phyloP scores from a whole-genome alignment of 176 grass and related monocot genomes.

The Neostapfia colusana region DNA sequence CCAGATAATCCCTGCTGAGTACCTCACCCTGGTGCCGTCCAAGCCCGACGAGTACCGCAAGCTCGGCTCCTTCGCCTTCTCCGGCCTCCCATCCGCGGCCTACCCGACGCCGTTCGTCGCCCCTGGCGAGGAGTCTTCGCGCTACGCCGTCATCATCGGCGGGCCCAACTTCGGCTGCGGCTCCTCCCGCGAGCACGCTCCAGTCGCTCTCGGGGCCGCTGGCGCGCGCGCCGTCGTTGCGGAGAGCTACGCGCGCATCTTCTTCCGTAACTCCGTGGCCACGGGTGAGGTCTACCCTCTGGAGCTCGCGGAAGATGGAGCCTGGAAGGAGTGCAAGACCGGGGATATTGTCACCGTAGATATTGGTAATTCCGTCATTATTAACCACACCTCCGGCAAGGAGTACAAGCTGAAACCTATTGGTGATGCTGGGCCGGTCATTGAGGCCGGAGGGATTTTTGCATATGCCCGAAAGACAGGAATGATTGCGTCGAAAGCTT shows the following conservation, averaged over 20 bases:
- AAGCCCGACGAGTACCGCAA: constrained; percentile 93
- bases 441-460: constrained; percentile 89
- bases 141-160: constrained; percentile 61
- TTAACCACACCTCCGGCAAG: constrained; percentile 89
- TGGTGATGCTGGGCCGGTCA: constrained; percentile 92
- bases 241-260: constrained; percentile 82
- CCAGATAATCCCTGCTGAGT: constrained; percentile 95
- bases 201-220: constrained; percentile 85
- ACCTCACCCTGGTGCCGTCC: constrained; percentile 91
- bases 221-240: constrained; percentile 62
- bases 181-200: constrained; percentile 94
- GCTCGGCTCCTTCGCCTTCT: constrained; percentile 80
- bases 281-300: constrained; percentile 92
- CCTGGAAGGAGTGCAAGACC: constrained; percentile 70
- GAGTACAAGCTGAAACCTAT: constrained; percentile 89
- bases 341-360: constrained; percentile 84
- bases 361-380: constrained; percentile 55
- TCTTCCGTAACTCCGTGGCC: constrained; percentile 88
- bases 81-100: constrained; percentile 57
- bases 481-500: constrained; percentile 70
- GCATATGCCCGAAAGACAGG: constrained; percentile 89
- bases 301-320: constrained; percentile 53
- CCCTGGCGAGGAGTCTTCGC: constrained; percentile 48
- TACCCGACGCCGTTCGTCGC: constrained; percentile 63
- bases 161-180: constrained; percentile 93